Evolutionary conservation across 176 grass and related monocot genomes (phyloP), one percentile per base, ranked within the genome.

Genomic region (Ensete ventricosum): DNA sequence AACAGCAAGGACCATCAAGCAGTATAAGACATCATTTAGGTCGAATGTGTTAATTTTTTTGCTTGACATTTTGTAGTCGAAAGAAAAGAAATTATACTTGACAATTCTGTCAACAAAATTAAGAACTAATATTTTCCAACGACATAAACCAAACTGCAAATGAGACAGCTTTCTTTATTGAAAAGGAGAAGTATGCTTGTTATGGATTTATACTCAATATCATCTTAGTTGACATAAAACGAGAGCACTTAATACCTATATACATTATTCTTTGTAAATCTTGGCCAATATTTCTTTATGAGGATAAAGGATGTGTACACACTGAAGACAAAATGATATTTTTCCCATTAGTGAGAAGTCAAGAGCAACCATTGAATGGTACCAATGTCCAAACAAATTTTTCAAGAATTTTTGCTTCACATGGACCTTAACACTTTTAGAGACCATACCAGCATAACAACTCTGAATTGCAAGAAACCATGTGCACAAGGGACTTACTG

Each of bases 401-500:
- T 26, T 25, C 23, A 27, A 65, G 63, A 26, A 14, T 11, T 27
- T 65, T 65, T 13, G n/a, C 12, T 65, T 52, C 16, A 71, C 34
- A 51, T 2, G 49, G 2, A 51, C 10, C 17, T 3, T 14, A 52
- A 52, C 2, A 11, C 0, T 52, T 21, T 1, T 68, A 68, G 14
- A 21, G 20, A 51, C 20, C 20, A 20, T 20, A 75, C 9, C 17
- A 10, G 16, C 10, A 43, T 48, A 49, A 59, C n/a, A 21, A 16
- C 11, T 23, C 8, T 52, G 22, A 75, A 66, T 78, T 9, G 58
- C 48, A 69, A 57, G 34, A 79, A 72, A 20, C 19, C 64, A 58
- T 34, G 62, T 76, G 16, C 8, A 71, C 64, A 26, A 21, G 76
- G 55, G 20, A 80, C 91, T 89, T 78, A 99, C 95, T 64, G 95